Evolutionary conservation across 176 grass and related monocot genomes (phyloP).

Genomic region (Aegilops longissima): DNA sequence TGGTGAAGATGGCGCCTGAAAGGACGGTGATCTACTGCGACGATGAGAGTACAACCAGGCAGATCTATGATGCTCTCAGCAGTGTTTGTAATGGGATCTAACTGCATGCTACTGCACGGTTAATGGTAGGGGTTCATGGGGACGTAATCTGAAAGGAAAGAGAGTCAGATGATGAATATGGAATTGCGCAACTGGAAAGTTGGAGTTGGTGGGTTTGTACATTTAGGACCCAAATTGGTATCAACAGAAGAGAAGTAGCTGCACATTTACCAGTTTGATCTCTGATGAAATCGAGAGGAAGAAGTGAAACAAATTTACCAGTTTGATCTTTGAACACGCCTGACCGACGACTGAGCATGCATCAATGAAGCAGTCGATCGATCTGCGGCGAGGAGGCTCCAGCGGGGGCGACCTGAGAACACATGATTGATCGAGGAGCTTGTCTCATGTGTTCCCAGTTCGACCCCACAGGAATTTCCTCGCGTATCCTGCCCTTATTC

Average conservation of each 20-base stretch:
- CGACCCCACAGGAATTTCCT: neutral
- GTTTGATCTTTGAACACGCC: neutral
- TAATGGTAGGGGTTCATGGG: too few species aligned
- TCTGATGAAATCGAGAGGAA: neutral
- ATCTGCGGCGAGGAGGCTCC: neutral
- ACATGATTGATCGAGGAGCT: neutral
- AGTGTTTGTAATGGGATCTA: conserved; percentile 59
- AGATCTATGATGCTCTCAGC: conserved; percentile 54
- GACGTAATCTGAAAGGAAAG: neutral
- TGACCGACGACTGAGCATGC: neutral
- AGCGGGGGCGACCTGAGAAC: conserved; percentile 15
- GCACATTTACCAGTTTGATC: neutral
- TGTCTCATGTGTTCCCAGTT: neutral
- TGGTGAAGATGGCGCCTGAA: conserved; percentile 39
- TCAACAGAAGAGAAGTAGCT: too few species aligned
- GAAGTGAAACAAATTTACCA: neutral
- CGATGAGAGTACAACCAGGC: conserved; percentile 29
- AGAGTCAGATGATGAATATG: neutral
- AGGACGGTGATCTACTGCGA: conserved; percentile 51
- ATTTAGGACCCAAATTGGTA: too few species aligned
- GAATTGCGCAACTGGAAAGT: neutral
- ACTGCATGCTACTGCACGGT: neutral
- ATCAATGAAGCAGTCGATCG: neutral
- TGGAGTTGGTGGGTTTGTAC: neutral
- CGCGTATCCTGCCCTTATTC: neutral